phyloP scores from a whole-genome alignment of 495 filamentous ascomycete genomes.

The Hypoxylon lienhwacheense region DNA sequence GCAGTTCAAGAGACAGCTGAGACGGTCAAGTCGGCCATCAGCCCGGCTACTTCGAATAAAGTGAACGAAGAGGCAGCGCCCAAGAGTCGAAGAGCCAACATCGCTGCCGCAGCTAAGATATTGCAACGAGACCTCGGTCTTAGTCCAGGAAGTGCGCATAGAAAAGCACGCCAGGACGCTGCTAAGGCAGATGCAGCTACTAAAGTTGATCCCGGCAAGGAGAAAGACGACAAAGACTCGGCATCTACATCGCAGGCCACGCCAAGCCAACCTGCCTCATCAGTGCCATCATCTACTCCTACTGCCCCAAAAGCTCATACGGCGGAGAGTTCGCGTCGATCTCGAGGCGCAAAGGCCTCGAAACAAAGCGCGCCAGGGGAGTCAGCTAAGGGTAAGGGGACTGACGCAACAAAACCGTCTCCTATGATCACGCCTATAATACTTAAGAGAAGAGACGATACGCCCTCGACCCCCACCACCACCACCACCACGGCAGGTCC shows the following conservation, averaged over 20 bases:
- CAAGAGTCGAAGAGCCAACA: conserved; percentile 65
- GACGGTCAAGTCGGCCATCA: conserved; percentile 45
- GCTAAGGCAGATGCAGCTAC: conserved; percentile 53
- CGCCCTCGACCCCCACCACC: conserved; percentile 31
- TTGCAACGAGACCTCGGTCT: conserved; percentile 89
- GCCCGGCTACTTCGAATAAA: conserved; percentile 40
- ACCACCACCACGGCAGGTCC: conserved; percentile 31
- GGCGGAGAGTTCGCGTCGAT: conserved; percentile 29
- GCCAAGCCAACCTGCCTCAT: conserved; percentile 25
- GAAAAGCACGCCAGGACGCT: conserved; percentile 55
- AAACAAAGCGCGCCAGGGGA: conserved; percentile 41
- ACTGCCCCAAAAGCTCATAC: conserved; percentile 38
- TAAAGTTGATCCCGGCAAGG: conserved; percentile 40
- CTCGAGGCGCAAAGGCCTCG: conserved; percentile 34
- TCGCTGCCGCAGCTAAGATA: conserved; percentile 77
- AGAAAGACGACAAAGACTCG: conserved; percentile 43
- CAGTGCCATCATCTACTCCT: conserved; percentile 31
- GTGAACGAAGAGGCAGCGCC: conserved; percentile 38
- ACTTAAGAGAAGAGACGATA: conserved; percentile 35
- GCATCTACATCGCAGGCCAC: conserved; percentile 30
- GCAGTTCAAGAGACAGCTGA: conserved; percentile 56
- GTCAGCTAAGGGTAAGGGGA: conserved; percentile 30
- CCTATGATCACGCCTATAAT: conserved; percentile 36
- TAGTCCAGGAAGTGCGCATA: conserved; percentile 60
- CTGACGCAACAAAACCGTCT: conserved; percentile 29